A percentile compares a stretch with the other conserved stretches of the same genome.
Conservation (phyloP, 768 basidiomycete species). For the Panaeolus papilionaceus region DNA sequence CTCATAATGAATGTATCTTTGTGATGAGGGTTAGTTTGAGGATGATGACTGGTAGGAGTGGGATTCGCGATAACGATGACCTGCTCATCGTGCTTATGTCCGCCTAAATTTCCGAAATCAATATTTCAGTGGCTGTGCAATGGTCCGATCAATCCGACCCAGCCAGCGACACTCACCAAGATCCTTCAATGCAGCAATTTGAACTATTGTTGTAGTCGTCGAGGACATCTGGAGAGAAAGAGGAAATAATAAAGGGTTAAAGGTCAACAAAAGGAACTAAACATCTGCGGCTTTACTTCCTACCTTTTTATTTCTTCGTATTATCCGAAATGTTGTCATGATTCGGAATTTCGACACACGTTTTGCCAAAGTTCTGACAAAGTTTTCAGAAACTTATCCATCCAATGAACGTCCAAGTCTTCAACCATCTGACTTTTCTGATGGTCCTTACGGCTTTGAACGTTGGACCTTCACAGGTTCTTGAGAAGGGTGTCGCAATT, state of each 20-base stretch:
- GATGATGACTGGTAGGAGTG: neutral
- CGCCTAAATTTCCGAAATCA: constrained; percentile 15
- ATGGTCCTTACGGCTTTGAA: neutral
- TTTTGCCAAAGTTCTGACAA: neutral
- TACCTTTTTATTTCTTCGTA: neutral
- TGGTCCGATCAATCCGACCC: constrained; percentile 12
- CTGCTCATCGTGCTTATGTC: constrained; percentile 10
- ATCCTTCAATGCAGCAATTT: neutral
- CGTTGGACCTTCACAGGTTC: neutral
- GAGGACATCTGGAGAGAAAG: neutral
- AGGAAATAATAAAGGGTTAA: neutral
- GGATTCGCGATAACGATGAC: constrained; percentile 6
- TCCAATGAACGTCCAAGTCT: constrained; percentile 1
- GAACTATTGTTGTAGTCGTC: neutral
- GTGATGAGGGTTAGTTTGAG: constrained; percentile 10
- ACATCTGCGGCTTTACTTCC: neutral
- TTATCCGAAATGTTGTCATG: constrained; percentile 12
- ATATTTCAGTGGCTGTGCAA: constrained; percentile 10
- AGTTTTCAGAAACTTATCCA: neutral
- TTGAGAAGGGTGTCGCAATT: neutral
- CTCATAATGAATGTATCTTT: constrained; percentile 28
- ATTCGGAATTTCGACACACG: constrained; percentile 6
- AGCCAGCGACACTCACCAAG: neutral
- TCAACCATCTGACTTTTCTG: neutral
- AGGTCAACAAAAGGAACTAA: neutral